Percentiles rank a stretch among this genome's conserved stretches.
These are phyloP conservation scores for Aureobasidium uvarum DNA, from an alignment of 2,329 filamentous ascomycete species.

Conservation along the genomic window DNA sequence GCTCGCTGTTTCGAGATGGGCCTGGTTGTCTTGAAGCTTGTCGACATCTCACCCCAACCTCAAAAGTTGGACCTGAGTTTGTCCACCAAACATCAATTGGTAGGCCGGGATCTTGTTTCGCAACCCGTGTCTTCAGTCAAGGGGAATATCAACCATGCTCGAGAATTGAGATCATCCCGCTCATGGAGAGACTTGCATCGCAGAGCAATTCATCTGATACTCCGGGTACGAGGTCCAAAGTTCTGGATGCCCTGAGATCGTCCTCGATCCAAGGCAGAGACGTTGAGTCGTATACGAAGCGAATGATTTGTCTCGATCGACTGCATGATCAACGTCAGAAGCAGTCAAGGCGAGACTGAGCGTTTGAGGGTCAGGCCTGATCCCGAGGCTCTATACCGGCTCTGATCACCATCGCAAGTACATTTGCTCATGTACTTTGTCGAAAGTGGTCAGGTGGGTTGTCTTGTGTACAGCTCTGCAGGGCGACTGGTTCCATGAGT, in stretches of 20 bases:
- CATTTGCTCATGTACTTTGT: not conserved
- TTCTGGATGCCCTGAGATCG: not conserved
- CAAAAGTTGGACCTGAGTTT: not conserved
- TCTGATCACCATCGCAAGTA: not conserved
- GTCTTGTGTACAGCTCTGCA: not conserved
- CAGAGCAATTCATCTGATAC: not conserved
- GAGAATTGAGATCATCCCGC: not conserved
- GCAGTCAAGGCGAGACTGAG: not conserved
- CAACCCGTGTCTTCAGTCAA: too few species aligned
- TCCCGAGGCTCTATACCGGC: not conserved
- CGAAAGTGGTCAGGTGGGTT: not conserved
- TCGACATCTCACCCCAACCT: not conserved
- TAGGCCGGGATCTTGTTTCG: not conserved
- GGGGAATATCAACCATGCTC: not conserved
- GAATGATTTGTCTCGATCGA: not conserved
- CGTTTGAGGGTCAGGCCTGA: not conserved
- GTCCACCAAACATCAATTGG: not conserved
- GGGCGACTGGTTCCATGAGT: not conserved
- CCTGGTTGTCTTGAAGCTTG: constrained; percentile 4
- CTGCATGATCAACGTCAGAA: not conserved
- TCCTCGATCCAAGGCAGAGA: not conserved
- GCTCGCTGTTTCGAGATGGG: constrained; percentile 8
- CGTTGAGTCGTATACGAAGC: not conserved
- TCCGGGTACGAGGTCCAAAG: not conserved
- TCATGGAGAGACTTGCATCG: not conserved